Conservation (phyloP, 163 green algal genomes). For the Scenedesmus sp. region DNA sequence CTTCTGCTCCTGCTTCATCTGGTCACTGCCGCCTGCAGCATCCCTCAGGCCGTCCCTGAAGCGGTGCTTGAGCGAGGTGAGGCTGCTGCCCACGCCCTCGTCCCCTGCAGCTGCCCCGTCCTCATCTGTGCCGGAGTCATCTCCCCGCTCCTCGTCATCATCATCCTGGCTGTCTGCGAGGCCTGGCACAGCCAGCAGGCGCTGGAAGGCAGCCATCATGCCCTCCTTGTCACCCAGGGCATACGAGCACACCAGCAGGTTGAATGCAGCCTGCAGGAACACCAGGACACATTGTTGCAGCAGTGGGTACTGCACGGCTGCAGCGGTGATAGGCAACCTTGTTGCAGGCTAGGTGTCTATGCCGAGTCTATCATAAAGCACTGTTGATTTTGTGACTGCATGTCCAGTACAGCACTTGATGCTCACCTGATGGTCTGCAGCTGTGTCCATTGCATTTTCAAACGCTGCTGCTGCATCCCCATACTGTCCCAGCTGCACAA, state of each 20-base stretch:
- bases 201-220: constrained; percentile 80
- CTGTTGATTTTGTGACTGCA: background rate
- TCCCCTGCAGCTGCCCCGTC: background rate
- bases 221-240: constrained; percentile 82
- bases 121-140: background rate
- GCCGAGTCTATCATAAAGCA: too few relatives aligned
- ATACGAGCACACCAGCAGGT: constrained; percentile 86
- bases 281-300: background rate
- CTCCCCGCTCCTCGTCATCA: constrained; percentile 33
- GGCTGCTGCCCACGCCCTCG: constrained; percentile 1
- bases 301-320: background rate
- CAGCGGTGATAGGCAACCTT: too few relatives aligned
- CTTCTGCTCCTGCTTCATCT: constrained; percentile 72
- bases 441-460: constrained; percentile 75
- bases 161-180: constrained; percentile 64
- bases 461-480: constrained; percentile 79
- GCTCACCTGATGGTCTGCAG: constrained; percentile 75
- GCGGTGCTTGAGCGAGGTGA: background rate
- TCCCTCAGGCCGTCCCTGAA: background rate
- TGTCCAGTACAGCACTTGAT: background rate
- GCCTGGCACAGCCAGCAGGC: constrained; percentile 68
- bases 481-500: constrained; percentile 87
- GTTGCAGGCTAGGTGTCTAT: too few relatives aligned
- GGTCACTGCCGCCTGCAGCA: constrained; percentile 53
- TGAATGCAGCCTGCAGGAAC: constrained; percentile 76